Percentiles rank a stretch among this genome's conserved stretches.
Conservation (phyloP, 2,329 filamentous ascomycete species). For the Passalora sequoiae region DNA sequence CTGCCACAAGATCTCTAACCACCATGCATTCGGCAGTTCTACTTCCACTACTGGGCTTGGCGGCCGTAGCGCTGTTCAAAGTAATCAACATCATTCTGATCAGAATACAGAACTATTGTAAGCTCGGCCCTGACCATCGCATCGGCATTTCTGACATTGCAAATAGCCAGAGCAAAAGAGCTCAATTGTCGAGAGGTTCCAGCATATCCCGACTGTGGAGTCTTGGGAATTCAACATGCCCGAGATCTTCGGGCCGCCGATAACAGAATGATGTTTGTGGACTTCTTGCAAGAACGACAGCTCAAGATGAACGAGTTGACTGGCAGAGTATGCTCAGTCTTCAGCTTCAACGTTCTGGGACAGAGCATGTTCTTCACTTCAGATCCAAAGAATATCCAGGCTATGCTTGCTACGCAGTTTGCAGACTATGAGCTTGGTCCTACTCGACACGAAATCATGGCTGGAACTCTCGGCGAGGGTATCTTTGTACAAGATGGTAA, state of each 20-base stretch:
- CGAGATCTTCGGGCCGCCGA: constrained; percentile 28
- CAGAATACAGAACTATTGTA: constrained; percentile 16
- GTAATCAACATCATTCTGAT: constrained; percentile 17
- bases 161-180: constrained; percentile 21
- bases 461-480: constrained; percentile 29
- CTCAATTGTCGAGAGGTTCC: constrained; percentile 26
- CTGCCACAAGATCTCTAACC: background rate
- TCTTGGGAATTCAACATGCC: constrained; percentile 28
- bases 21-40: constrained; percentile 24
- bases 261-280: constrained; percentile 26
- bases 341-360: constrained; percentile 24
- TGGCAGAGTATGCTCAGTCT: constrained; percentile 28
- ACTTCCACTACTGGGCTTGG: constrained; percentile 21
- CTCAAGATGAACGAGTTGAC: constrained; percentile 21
- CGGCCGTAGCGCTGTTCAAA: constrained; percentile 24
- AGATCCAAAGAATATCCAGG: constrained; percentile 36
- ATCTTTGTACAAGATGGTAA: constrained; percentile 35
- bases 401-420: constrained; percentile 32
- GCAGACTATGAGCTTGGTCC: constrained; percentile 31
- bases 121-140: background rate
- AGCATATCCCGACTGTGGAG: constrained; percentile 21
- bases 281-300: constrained; percentile 27
- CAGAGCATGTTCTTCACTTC: constrained; percentile 27
- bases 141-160: constrained; percentile 3
- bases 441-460: constrained; percentile 28